These are phyloP conservation scores for Tolypocladium inflatum DNA, from an alignment of 2,329 filamentous ascomycete species.

Conservation along the genomic window DNA sequence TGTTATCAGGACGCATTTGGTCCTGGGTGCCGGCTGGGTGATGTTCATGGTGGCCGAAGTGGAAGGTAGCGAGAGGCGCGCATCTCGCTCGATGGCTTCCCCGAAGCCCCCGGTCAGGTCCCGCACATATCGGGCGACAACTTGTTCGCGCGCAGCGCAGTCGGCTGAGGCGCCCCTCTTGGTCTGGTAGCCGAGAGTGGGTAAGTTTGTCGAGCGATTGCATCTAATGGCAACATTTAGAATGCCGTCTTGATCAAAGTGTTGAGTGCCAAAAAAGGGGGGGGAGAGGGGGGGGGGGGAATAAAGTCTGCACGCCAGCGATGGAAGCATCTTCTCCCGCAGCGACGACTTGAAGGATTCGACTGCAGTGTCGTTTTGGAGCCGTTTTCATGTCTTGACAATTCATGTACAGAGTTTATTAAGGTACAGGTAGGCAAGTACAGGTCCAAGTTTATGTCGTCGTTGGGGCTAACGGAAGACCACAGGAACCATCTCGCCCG, in stretches of 20 bases:
- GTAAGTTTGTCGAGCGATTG: background rate
- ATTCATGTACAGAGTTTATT: no score
- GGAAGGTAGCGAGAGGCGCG: background rate
- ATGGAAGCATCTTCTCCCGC: no score
- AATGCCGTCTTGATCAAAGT: background rate
- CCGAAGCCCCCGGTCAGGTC: background rate
- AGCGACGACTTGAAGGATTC: no score
- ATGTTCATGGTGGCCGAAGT: background rate
- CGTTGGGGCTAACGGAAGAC: no score
- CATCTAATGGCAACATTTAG: background rate
- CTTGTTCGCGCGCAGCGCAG: background rate
- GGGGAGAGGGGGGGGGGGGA: no score
- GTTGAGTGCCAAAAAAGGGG: no score
- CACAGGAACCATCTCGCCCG: no score
- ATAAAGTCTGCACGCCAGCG: no score
- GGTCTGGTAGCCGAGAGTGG: background rate
- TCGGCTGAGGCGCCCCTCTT: background rate
- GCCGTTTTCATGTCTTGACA: no score
- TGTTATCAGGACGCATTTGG: slow-evolving; percentile 22
- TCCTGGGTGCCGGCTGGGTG: background rate
- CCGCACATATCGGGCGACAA: background rate
- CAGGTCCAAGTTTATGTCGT: no score
- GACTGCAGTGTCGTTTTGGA: no score
- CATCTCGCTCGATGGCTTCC: background rate
- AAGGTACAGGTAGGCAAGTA: no score